A percentile compares a stretch with the other conserved stretches of the same genome.
These are phyloP conservation scores for Penicillium crystallinum DNA, from an alignment of 495 filamentous ascomycete genomes.

Conservation along the genomic window DNA sequence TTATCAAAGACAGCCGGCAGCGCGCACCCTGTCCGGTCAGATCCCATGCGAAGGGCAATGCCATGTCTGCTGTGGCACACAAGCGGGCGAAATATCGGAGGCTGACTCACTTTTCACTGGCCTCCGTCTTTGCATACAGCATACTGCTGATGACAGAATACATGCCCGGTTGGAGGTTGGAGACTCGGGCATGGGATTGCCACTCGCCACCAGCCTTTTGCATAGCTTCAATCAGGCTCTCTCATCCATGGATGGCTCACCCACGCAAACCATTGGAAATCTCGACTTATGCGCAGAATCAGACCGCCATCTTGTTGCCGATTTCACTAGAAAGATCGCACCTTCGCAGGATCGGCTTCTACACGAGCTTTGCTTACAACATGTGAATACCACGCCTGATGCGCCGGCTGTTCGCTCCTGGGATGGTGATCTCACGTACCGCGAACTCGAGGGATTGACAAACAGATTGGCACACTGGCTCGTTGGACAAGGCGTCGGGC, in stretches of 20 bases:
- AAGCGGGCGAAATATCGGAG: neutral
- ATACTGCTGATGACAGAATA: constrained; percentile 6
- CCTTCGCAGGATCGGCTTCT: constrained; percentile 10
- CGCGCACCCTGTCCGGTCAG: neutral
- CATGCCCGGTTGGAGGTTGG: constrained; percentile 8
- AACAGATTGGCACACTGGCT: constrained; percentile 21
- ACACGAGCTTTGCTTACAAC: constrained; percentile 14
- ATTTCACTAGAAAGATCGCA: constrained; percentile 6
- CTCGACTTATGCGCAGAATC: constrained; percentile 11
- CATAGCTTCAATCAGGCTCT: constrained; percentile 15
- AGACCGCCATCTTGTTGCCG: constrained; percentile 7
- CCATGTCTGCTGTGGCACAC: constrained; percentile 7
- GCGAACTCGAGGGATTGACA: constrained; percentile 21
- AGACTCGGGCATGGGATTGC: neutral
- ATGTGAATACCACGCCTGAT: constrained; percentile 9
- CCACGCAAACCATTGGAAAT: constrained; percentile 4
- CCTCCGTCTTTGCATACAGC: constrained; percentile 7
- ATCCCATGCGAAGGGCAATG: neutral
- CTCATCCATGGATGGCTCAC: neutral
- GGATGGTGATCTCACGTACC: constrained; percentile 32
- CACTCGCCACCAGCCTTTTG: constrained; percentile 16
- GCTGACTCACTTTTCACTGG: neutral
- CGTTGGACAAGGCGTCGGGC: constrained; percentile 18
- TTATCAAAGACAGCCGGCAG: constrained; percentile 6
- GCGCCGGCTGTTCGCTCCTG: constrained; percentile 21